Conservation (phyloP, 768 basidiomycete genomes). For the Suillus decipiens region DNA sequence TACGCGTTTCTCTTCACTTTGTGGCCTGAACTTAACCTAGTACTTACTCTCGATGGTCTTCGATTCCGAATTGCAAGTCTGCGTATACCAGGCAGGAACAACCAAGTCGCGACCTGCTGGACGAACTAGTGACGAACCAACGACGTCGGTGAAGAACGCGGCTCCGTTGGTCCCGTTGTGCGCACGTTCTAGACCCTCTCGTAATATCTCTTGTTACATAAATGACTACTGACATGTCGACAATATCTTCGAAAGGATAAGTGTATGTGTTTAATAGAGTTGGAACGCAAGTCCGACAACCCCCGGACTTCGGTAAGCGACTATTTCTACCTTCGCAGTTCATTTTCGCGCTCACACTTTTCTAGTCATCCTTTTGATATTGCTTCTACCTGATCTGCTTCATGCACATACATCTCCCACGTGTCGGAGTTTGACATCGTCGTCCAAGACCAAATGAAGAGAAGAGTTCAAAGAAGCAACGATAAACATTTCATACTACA, state of each 20-base stretch:
- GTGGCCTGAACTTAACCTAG: not conserved
- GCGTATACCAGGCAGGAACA: not conserved
- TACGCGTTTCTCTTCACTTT: conserved; percentile 28
- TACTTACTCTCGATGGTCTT: not conserved
- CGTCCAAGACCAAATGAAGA: not conserved
- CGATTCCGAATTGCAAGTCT: not conserved
- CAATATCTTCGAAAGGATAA: not conserved
- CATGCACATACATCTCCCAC: not conserved
- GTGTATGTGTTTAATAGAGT: not conserved
- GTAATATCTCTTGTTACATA: not conserved
- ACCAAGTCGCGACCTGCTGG: not conserved
- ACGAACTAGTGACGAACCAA: not conserved
- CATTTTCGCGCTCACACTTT: not conserved
- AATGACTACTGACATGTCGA: not conserved
- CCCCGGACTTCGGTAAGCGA: not conserved
- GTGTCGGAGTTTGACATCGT: not conserved
- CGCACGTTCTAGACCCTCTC: not conserved
- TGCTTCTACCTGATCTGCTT: not conserved
- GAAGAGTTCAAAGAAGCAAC: not conserved
- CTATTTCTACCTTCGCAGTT: not conserved
- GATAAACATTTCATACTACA: not conserved
- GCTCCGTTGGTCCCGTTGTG: not conserved
- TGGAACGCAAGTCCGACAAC: not conserved
- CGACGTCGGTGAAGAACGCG: not conserved
- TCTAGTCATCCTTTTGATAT: not conserved